Conservation (phyloP, 345 rosid species). For the Geranium brycei region DNA sequence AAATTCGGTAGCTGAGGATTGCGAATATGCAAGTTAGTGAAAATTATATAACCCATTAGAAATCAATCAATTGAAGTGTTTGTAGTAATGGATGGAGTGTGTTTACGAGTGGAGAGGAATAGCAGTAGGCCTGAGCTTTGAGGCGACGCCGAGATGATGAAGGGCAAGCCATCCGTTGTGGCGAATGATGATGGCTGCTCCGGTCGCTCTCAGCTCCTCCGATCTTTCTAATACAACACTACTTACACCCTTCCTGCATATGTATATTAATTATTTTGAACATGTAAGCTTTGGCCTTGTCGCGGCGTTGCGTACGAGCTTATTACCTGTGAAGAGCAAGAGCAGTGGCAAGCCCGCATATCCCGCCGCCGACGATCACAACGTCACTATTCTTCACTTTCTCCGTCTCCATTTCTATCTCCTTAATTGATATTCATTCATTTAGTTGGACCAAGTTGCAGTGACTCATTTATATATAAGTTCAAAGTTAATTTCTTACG, state of each 20-base stretch:
- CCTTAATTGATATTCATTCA: no score
- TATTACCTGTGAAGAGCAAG: constrained; percentile 51
- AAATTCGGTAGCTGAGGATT: constrained; percentile 1
- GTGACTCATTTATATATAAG: no score
- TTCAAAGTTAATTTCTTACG: no score
- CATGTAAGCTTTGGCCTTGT: no score
- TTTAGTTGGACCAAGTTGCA: no score
- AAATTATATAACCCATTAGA: no score
- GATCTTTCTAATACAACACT: constrained; percentile 47
- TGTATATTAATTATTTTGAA: no score
- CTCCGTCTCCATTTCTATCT: no score
- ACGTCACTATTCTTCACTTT: constrained; percentile 13
- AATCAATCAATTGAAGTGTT: not conserved
- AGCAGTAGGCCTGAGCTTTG: constrained; percentile 28
- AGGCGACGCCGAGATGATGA: constrained; percentile 36
- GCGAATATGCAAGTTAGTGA: not conserved
- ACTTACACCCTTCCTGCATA: constrained; percentile 44
- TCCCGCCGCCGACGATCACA: constrained; percentile 46
- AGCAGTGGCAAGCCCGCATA: constrained; percentile 51
- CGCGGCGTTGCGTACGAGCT: not conserved
- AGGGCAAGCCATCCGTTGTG: constrained; percentile 62
- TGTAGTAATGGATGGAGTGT: not conserved
- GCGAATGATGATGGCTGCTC: constrained; percentile 34
- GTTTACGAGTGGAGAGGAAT: constrained; percentile 12
- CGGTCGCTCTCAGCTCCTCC: constrained; percentile 25